Evolutionary conservation across 2,329 filamentous ascomycete species (phyloP).

Genomic region (Diplodia intermedia): DNA sequence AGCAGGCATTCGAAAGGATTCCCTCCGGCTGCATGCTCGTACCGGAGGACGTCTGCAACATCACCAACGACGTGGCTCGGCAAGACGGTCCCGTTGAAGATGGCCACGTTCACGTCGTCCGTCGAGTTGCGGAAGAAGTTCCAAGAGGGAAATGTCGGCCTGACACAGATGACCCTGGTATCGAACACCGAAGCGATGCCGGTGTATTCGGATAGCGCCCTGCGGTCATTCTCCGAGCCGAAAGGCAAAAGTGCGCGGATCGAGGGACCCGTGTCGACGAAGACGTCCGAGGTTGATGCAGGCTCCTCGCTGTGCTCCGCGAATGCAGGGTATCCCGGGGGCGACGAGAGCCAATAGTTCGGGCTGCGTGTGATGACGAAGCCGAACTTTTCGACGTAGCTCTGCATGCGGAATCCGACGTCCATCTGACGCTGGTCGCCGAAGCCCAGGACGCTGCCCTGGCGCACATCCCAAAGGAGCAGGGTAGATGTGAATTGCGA

Average conservation of each 20-base stretch:
- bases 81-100: not conserved
- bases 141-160: not conserved
- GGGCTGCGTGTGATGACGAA: not conserved
- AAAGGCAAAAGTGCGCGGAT: not conserved
- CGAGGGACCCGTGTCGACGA: not conserved
- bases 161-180: not conserved
- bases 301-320: not conserved
- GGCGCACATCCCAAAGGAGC: constrained; percentile 1
- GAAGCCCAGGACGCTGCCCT: not conserved
- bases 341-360: not conserved
- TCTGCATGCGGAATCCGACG: not conserved
- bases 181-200: not conserved
- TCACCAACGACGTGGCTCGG: too few species aligned
- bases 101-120: not conserved
- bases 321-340: not conserved
- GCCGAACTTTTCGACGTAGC: not conserved
- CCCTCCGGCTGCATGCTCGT: too few species aligned
- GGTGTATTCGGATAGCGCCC: not conserved
- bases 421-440: not conserved
- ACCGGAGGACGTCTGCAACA: too few species aligned
- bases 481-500: constrained; percentile 10
- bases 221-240: not conserved
- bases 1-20: too few species aligned
- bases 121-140: not conserved
- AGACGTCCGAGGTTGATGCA: too few species aligned